These are phyloP conservation scores for Cytospora paraplurivora DNA, from an alignment of 2,329 filamentous ascomycete genomes.

Conservation along the genomic window DNA sequence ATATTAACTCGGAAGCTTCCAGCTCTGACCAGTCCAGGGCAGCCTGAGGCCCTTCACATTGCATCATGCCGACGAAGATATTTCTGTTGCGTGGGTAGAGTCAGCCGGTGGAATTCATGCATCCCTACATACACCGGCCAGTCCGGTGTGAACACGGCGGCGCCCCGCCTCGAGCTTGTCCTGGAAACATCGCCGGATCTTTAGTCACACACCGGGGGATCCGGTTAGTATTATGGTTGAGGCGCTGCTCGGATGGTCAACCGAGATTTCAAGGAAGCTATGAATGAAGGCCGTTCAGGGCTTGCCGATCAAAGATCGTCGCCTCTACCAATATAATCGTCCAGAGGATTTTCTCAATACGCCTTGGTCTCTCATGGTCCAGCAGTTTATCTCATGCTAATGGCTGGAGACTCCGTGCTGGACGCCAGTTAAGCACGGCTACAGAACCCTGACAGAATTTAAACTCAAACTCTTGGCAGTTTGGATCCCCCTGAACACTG, in stretches of 20 bases:
- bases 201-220: background rate
- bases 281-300: background rate
- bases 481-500: constrained; percentile 9
- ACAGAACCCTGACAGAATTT: constrained; percentile 10
- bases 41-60: too few species aligned
- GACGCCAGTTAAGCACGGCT: background rate
- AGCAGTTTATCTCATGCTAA: background rate
- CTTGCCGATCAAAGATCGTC: background rate
- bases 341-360: background rate
- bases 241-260: constrained; percentile 2
- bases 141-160: too few species aligned
- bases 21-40: too few species aligned
- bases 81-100: too few species aligned
- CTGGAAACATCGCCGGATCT: too few species aligned
- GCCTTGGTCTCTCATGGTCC: background rate
- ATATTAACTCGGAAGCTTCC: too few species aligned
- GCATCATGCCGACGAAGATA: too few species aligned
- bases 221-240: background rate
- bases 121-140: too few species aligned
- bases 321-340: background rate
- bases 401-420: background rate
- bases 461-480: constrained; percentile 10
- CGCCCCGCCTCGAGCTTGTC: too few species aligned
- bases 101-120: too few species aligned
- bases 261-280: background rate